Base-by-base conservation (phyloP, 306 rosid genomes). In the Macrotyloma uniflorum region DNA sequence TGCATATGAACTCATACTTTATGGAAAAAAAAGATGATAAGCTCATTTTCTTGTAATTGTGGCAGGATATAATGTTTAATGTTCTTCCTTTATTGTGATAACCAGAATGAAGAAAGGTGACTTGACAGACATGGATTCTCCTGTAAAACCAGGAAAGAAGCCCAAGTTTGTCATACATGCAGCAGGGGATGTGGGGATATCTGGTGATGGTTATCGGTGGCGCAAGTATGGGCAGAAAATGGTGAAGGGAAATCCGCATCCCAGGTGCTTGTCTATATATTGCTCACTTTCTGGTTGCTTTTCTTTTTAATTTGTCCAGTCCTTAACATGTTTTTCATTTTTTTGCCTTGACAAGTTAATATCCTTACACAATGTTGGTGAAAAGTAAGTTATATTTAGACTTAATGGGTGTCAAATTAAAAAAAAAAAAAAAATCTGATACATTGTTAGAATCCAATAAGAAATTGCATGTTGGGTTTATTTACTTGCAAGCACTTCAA, bases 141-240 rank as follows among this genome's bases (percentile, higher is more conserved):
- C 77, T 9, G 49, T 80, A 36, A 93, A 89, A 83, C 71, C 87
- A 74, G 90, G 85, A 77, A 92, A 94, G 91, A 92, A 92, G 82
- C 85, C 91, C 20, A 92, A 88, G 79, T 73, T 88, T 70, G 97
- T 92, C 47, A 95, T 94, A 82, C 98, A 94, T 88, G 98, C 97
- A 45, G 97, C 87, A 1, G 97, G 93, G 72, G 97, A 90, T 72
- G 98, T 90, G 78, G 97, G 95, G 64, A 89, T 94, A 70, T 94
- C 98, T 14, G 95, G 92, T 47, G 98, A 94, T 78, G 98, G 98
- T 78, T 90, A 94, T 50, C 86, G 98, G 55, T 92, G 98, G 98
- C 97, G 97, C 84, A 94, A 94, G 86, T 94, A 94, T 64, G 98
- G 98, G 63, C 97, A 92, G 87, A 94, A 94, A 88, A 94, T 94